phyloP scores from a whole-genome alignment of 1,139 yeast species.

The Protomyces arabidopsidicola region DNA sequence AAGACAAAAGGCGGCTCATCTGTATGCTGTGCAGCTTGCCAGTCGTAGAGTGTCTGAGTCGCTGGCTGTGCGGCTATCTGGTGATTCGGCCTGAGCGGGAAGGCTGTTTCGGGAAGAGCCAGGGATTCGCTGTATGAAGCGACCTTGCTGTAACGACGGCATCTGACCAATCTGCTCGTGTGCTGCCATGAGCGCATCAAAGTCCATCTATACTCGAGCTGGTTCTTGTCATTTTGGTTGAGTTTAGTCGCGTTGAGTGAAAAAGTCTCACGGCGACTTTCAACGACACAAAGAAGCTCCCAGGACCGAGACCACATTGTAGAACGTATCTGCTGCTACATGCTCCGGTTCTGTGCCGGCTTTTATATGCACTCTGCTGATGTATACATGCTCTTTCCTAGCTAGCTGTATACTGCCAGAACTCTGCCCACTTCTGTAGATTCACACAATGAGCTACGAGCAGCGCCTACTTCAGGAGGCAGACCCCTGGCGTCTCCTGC shows the following conservation, averaged over 20 bases:
- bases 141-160: background rate
- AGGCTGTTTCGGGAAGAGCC: slow-evolving; percentile 15
- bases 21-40: background rate
- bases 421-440: too few relatives aligned
- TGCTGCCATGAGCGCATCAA: background rate
- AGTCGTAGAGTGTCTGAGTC: slow-evolving; percentile 8
- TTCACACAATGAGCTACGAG: too few relatives aligned
- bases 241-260: background rate
- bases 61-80: background rate
- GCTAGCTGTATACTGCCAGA: too few relatives aligned
- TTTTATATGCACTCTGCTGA: too few relatives aligned
- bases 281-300: background rate
- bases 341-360: too few relatives aligned
- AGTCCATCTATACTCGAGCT: background rate
- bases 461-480: too few relatives aligned
- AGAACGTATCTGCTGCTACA: too few relatives aligned
- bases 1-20: slow-evolving; percentile 48
- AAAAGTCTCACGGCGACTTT: background rate
- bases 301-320: too few relatives aligned
- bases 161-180: background rate
- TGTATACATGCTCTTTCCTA: too few relatives aligned
- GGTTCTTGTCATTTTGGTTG: background rate
- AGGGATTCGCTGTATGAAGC: slow-evolving; percentile 4
- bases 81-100: slow-evolving; percentile 22
- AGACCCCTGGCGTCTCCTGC: too few relatives aligned